Conservation (phyloP, 306 rosid genomes). For the Quercus gilva region DNA sequence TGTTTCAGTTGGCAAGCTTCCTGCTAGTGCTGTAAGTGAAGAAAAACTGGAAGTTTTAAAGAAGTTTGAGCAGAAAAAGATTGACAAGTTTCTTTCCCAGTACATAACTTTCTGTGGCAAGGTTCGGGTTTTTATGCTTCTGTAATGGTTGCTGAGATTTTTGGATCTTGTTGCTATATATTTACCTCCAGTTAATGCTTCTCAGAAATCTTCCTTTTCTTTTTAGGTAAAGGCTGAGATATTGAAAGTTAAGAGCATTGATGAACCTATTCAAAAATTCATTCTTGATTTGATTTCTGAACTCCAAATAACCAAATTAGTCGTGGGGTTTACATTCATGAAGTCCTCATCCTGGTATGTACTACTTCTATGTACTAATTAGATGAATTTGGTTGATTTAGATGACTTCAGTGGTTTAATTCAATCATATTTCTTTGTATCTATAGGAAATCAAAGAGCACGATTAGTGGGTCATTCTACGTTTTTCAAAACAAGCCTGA, state of each 20-base stretch:
- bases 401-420: background rate
- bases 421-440: background rate
- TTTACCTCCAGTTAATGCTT: background rate
- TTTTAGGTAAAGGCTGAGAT: conserved; percentile 60
- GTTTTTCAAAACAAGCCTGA: conserved; percentile 64
- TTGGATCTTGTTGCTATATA: background rate
- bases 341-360: conserved; percentile 53
- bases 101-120: conserved; percentile 64
- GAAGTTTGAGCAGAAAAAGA: conserved; percentile 53
- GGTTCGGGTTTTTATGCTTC: conserved; percentile 33
- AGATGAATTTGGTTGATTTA: background rate
- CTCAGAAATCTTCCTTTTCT: background rate
- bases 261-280: conserved; percentile 53
- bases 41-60: conserved; percentile 54
- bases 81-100: conserved; percentile 43
- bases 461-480: conserved; percentile 67
- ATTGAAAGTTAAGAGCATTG: conserved; percentile 45
- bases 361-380: background rate
- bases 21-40: conserved; percentile 66
- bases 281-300: conserved; percentile 56
- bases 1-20: conserved; percentile 83
- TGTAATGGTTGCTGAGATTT: background rate
- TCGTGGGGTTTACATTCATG: conserved; percentile 68
- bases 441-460: conserved; percentile 62
- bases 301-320: conserved; percentile 59